A percentile compares a stretch with the other conserved stretches of the same genome.
Evolutionary conservation across 306 rosid genomes (phyloP).

Genomic region (Vicia faba): DNA sequence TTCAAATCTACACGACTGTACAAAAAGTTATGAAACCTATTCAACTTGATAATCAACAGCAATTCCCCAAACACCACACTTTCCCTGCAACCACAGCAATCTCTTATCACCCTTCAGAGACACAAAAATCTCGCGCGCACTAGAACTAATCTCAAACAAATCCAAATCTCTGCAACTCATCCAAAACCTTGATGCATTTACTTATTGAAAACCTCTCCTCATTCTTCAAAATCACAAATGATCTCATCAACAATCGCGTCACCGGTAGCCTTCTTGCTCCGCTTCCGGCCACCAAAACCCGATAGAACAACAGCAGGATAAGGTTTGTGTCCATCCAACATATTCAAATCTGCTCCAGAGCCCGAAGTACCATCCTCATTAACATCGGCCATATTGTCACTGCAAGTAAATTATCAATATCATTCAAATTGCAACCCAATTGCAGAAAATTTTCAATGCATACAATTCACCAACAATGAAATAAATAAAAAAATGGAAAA

Average conservation of each 20-base stretch:
- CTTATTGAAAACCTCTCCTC: slow-evolving; percentile 76
- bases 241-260: slow-evolving; percentile 86
- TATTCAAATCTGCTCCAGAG: slow-evolving; percentile 65
- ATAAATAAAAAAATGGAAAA: not conserved
- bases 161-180: slow-evolving; percentile 76
- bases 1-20: slow-evolving; percentile 13
- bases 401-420: slow-evolving; percentile 28
- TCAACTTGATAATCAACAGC: no score
- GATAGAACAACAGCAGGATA: slow-evolving; percentile 56
- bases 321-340: slow-evolving; percentile 76
- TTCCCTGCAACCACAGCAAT: slow-evolving; percentile 71
- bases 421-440: slow-evolving; percentile 23
- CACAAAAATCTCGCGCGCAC: slow-evolving; percentile 72
- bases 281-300: slow-evolving; percentile 62
- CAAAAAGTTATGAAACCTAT: no score
- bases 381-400: slow-evolving; percentile 58
- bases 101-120: slow-evolving; percentile 70
- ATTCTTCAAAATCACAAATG: slow-evolving; percentile 69
- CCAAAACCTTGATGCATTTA: slow-evolving; percentile 82
- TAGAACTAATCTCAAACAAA: slow-evolving; percentile 64
- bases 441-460: slow-evolving; percentile 1
- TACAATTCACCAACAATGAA: slow-evolving; percentile 6
- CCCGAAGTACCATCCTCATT: slow-evolving; percentile 87
- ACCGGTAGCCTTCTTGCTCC: slow-evolving; percentile 74
- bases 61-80: slow-evolving; percentile 61